Percentiles rank a stretch among this genome's conserved stretches.
These are phyloP conservation scores for Cytauxzoon felis DNA, from an alignment of 169 alveolate genomes.

Conservation along the genomic window DNA sequence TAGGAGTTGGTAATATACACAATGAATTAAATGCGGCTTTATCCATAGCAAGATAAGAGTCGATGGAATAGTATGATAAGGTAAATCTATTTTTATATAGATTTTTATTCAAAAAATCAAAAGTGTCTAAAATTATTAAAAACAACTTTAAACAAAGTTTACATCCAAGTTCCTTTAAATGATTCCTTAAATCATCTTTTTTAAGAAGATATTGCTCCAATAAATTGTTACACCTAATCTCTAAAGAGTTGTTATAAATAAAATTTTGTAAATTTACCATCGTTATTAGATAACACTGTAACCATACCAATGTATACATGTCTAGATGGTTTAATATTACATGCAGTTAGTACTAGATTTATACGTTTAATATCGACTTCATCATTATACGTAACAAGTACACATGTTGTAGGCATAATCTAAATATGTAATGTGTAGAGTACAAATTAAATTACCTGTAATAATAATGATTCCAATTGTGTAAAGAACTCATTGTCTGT, in stretches of 20 bases:
- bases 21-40: conserved; percentile 73
- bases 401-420: conserved; percentile 56
- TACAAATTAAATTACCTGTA: conserved; percentile 34
- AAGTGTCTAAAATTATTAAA: conserved; percentile 59
- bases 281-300: conserved; percentile 10
- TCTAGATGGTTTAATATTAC: conserved; percentile 29
- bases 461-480: conserved; percentile 49
- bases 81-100: conserved; percentile 60
- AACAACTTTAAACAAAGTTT: conserved; percentile 65
- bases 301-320: conserved; percentile 7
- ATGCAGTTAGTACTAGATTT: conserved; percentile 34
- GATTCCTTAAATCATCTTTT: conserved; percentile 68
- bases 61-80: conserved; percentile 58
- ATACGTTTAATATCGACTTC: conserved; percentile 31
- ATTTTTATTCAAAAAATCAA: conserved; percentile 46
- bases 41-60: conserved; percentile 69
- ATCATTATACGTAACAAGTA: conserved; percentile 39
- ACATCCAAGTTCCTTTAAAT: conserved; percentile 57
- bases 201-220: conserved; percentile 58
- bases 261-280: background rate
- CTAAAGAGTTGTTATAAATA: conserved; percentile 16
- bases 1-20: conserved; percentile 63
- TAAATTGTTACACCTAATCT: conserved; percentile 55
- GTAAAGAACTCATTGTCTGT: conserved; percentile 59
- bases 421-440: background rate